Base-by-base conservation (phyloP, 164 flowering plant genomes). In the Liquidambar formosana region DNA sequence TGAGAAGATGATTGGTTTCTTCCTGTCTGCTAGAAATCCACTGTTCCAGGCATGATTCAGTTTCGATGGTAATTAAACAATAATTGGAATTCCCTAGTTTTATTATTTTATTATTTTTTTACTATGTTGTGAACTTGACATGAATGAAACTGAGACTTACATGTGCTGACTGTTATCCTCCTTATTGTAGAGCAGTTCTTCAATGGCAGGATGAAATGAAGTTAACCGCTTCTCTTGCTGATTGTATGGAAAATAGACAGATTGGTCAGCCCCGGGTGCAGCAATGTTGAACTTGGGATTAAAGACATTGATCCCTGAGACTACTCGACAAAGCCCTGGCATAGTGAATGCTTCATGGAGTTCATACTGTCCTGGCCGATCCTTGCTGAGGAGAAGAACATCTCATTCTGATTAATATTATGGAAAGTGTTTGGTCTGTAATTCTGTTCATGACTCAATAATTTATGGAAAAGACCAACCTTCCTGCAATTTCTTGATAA, bases 261-360 rank as follows among this genome's bases (percentile, higher is more conserved):
- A 82, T 70, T 90, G 91, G 43, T 96, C 99, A 5, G 98, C 99
- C 3, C 99, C 98, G 9, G 99, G 99, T 25, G 99, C 78, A 49
- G 89, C 98, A 54, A 93, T 92, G 82, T 96, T 93, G 85, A 96
- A 91, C 74, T 93, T 96, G 27, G 98, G 97, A 75, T 93, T 92
- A 56, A 91, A 96, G 9, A 92, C 94, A 71, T 84, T 86, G 75
- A 96, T 90, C 68, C 99, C 99, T 16, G 97, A 91, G 47, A 81
- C 92, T 10, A 91, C 91, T 38, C 99, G 83, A 60, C 75, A 82
- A 1, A 96, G 89, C 63, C 99, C 97, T 6, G 99, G 99, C 78
- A 93, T 79, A 10, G 98, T 93, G 68, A 86, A 96, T 61, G 94
- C 86, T 8, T 57, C 41, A 60, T 96, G 98, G 77, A 88, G 88